Conservation (phyloP, 139 green algal genomes). For the Desmodesmus armatus region DNA sequence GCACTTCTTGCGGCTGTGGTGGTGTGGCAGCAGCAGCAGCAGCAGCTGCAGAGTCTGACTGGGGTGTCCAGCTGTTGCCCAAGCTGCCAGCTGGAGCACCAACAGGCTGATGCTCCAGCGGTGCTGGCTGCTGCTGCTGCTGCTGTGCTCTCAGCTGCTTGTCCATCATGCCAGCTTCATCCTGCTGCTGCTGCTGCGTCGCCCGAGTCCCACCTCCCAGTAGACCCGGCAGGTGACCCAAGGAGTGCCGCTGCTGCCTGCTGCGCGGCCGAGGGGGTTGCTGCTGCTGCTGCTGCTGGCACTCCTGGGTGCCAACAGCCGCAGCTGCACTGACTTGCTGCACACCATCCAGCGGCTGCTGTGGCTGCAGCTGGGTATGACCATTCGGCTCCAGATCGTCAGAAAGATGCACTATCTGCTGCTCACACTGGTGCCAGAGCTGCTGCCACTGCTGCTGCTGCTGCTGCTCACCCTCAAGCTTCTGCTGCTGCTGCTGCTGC, state of each 20-base stretch:
- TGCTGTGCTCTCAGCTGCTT: background rate
- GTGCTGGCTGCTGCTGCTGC: background rate
- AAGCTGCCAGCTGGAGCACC: background rate
- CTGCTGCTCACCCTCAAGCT: background rate
- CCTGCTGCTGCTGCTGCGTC: slow-evolving; percentile 14
- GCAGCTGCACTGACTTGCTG: background rate
- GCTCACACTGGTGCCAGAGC: background rate
- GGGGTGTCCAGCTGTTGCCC: background rate
- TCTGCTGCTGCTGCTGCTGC: slow-evolving; percentile 3
- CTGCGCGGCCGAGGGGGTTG: background rate
- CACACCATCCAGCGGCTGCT: background rate
- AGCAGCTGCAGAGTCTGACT: background rate
- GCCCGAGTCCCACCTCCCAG: background rate
- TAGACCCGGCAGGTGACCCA: slow-evolving; percentile 7
- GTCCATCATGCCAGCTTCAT: background rate
- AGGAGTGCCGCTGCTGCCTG: background rate
- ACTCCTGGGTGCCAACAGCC: background rate
- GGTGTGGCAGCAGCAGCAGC: slow-evolving; percentile 16
- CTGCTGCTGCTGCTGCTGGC: background rate
- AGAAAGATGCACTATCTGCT: background rate
- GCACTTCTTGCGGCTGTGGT: no score
- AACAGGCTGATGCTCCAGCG: background rate
- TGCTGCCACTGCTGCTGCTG: background rate
- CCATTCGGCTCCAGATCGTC: background rate
- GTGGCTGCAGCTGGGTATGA: background rate